Evolutionary conservation across 768 basidiomycete species (phyloP).

Genomic region (Ramaria sp.): DNA sequence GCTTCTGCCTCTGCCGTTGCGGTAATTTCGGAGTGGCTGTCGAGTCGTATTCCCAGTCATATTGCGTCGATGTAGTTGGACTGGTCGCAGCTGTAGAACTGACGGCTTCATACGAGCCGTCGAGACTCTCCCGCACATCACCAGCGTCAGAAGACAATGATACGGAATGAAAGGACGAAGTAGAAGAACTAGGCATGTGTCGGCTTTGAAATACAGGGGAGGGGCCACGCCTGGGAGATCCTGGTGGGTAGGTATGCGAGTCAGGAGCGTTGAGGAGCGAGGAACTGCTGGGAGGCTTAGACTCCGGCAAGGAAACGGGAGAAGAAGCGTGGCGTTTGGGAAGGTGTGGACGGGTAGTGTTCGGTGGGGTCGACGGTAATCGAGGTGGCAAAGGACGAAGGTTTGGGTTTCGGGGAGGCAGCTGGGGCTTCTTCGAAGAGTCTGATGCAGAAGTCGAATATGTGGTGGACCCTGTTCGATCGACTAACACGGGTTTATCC

Average conservation of each 20-base stretch:
- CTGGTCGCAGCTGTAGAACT: slow-evolving; percentile 43
- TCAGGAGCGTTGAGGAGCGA: slow-evolving; percentile 38
- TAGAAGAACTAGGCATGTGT: slow-evolving; percentile 57
- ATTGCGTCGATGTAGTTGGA: slow-evolving; percentile 34
- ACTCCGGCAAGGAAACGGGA: background rate
- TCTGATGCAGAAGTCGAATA: background rate
- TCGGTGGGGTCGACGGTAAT: slow-evolving; percentile 39
- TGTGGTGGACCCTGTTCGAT: slow-evolving; percentile 4
- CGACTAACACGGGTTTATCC: background rate
- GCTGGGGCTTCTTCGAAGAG: background rate
- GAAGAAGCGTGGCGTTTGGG: slow-evolving; percentile 22
- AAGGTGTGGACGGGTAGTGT: slow-evolving; percentile 18
- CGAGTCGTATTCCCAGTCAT: slow-evolving; percentile 40
- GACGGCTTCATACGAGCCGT: slow-evolving; percentile 65
- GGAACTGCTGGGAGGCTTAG: slow-evolving; percentile 25
- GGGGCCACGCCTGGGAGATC: slow-evolving; percentile 18
- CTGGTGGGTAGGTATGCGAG: slow-evolving; percentile 25
- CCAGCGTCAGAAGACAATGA: slow-evolving; percentile 60
- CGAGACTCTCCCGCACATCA: slow-evolving; percentile 35
- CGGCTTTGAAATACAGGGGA: background rate
- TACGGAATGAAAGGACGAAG: slow-evolving; percentile 77
- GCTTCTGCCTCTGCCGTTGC: slow-evolving; percentile 20
- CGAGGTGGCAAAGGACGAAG: slow-evolving; percentile 59
- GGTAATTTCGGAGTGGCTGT: slow-evolving; percentile 33
- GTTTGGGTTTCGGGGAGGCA: background rate